phyloP scores from a whole-genome alignment of 2,329 filamentous ascomycete species.

The Neonectria ditissima region DNA sequence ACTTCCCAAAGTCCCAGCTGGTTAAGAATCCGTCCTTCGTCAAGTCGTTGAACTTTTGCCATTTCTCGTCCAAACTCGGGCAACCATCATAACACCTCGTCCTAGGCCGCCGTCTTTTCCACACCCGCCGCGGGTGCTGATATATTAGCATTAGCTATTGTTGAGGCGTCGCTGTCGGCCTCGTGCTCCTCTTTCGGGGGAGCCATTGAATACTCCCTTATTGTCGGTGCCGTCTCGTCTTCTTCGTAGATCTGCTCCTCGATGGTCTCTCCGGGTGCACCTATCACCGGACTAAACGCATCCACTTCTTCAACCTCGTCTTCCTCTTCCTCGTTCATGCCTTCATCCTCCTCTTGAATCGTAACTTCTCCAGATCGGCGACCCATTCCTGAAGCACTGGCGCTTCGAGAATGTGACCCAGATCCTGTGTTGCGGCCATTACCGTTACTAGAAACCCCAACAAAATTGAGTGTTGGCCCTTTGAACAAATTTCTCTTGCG shows the following conservation, averaged over 20 bases:
- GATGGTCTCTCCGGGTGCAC: slow-evolving; percentile 57
- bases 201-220: slow-evolving; percentile 30
- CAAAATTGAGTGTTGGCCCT: slow-evolving; percentile 75
- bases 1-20: slow-evolving; percentile 26
- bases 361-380: slow-evolving; percentile 79
- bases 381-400: slow-evolving; percentile 72
- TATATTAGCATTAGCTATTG: slow-evolving; percentile 23
- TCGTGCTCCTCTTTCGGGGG: slow-evolving; percentile 28
- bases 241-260: slow-evolving; percentile 62
- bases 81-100: neutral
- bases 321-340: slow-evolving; percentile 50
- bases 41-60: slow-evolving; percentile 40
- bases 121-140: slow-evolving; percentile 13
- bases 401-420: slow-evolving; percentile 64
- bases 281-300: slow-evolving; percentile 64
- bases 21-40: slow-evolving; percentile 40
- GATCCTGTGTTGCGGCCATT: slow-evolving; percentile 51
- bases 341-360: slow-evolving; percentile 75
- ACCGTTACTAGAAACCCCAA: slow-evolving; percentile 50
- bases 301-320: slow-evolving; percentile 70
- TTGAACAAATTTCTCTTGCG: slow-evolving; percentile 86
- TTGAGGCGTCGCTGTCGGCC: slow-evolving; percentile 11
- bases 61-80: slow-evolving; percentile 4
- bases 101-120: slow-evolving; percentile 26
- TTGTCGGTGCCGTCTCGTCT: slow-evolving; percentile 45